These are phyloP conservation scores for Phytophthora crassamura DNA, from an alignment of 352 stramenopile genomes.

Conservation along the genomic window DNA sequence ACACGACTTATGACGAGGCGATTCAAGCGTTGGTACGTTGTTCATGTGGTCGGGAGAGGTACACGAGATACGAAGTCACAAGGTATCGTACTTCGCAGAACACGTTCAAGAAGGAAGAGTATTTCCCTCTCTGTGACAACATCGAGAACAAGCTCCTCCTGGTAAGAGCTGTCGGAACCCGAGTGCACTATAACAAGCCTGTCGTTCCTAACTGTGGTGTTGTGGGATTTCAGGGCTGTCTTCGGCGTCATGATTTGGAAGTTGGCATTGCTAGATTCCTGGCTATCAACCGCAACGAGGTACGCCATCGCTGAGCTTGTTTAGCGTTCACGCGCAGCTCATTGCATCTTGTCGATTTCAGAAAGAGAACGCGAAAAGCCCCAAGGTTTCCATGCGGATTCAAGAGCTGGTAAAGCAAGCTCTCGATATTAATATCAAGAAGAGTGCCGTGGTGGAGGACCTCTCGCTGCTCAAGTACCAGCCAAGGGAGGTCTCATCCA, in stretches of 20 bases:
- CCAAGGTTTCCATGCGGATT: slow-evolving; percentile 68
- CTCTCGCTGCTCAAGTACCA: slow-evolving; percentile 78
- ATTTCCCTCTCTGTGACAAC: slow-evolving; percentile 80
- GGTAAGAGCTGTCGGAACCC: slow-evolving; percentile 25
- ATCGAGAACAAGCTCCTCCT: slow-evolving; percentile 52
- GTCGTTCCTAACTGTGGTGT: background rate
- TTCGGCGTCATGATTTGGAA: slow-evolving; percentile 78
- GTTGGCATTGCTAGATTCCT: slow-evolving; percentile 78
- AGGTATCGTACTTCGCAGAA: slow-evolving; percentile 36
- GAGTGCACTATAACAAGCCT: background rate
- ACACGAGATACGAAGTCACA: background rate
- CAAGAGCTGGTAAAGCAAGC: slow-evolving; percentile 71
- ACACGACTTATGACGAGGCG: slow-evolving; percentile 80
- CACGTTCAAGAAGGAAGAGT: slow-evolving; percentile 73
- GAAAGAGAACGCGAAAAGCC: slow-evolving; percentile 62
- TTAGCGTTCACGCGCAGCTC: background rate
- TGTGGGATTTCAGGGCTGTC: slow-evolving; percentile 44
- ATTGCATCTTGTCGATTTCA: slow-evolving; percentile 21
- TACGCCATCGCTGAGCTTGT: slow-evolving; percentile 14
- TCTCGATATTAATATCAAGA: slow-evolving; percentile 73
- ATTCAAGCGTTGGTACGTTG: slow-evolving; percentile 59
- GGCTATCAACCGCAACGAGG: slow-evolving; percentile 60
- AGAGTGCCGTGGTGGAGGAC: slow-evolving; percentile 64
- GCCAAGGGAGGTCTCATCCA: slow-evolving; percentile 51
- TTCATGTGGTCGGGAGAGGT: background rate